Percentiles rank a stretch among this genome's conserved stretches.
These are phyloP conservation scores for Pichia sp. DNA, from an alignment of 1,139 yeast species.

Conservation along the genomic window DNA sequence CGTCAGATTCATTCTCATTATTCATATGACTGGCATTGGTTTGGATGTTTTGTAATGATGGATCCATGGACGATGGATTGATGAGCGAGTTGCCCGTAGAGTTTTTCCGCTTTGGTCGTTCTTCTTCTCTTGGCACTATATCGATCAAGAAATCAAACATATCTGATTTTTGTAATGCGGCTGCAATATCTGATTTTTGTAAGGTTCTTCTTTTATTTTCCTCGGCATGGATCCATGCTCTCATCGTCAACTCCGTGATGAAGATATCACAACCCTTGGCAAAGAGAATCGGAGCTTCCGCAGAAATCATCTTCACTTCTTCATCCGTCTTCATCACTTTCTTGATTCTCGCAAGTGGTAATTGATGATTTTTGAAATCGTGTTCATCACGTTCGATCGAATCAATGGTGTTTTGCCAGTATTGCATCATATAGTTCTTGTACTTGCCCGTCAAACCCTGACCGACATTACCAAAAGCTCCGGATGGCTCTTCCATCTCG, in stretches of 20 bases:
- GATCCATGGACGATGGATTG: slow-evolving; percentile 11
- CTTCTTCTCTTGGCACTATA: slow-evolving; percentile 86
- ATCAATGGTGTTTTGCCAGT: slow-evolving; percentile 96
- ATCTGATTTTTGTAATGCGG: slow-evolving; percentile 90
- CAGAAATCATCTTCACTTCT: slow-evolving; percentile 95
- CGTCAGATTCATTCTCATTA: neutral
- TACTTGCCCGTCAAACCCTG: slow-evolving; percentile 86
- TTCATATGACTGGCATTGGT: neutral
- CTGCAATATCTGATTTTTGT: slow-evolving; percentile 93
- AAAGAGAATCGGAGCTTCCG: slow-evolving; percentile 95
- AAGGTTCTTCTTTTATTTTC: slow-evolving; percentile 91
- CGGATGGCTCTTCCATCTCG: slow-evolving; percentile 69
- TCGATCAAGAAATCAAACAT: slow-evolving; percentile 97
- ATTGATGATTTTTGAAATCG: slow-evolving; percentile 90
- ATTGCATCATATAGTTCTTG: slow-evolving; percentile 87
- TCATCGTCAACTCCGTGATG: slow-evolving; percentile 94
- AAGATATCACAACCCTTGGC: slow-evolving; percentile 98
- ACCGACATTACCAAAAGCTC: slow-evolving; percentile 89
- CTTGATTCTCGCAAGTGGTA: slow-evolving; percentile 92
- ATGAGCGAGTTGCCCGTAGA: neutral
- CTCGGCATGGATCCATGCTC: slow-evolving; percentile 99
- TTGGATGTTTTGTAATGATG: no score
- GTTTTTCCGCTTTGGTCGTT: slow-evolving; percentile 43
- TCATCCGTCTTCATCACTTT: slow-evolving; percentile 98
- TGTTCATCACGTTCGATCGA: slow-evolving; percentile 87